Percentiles rank a stretch among this genome's conserved stretches.
phyloP scores from a whole-genome alignment of 768 basidiomycete species.

The Psilocybe azurescens region DNA sequence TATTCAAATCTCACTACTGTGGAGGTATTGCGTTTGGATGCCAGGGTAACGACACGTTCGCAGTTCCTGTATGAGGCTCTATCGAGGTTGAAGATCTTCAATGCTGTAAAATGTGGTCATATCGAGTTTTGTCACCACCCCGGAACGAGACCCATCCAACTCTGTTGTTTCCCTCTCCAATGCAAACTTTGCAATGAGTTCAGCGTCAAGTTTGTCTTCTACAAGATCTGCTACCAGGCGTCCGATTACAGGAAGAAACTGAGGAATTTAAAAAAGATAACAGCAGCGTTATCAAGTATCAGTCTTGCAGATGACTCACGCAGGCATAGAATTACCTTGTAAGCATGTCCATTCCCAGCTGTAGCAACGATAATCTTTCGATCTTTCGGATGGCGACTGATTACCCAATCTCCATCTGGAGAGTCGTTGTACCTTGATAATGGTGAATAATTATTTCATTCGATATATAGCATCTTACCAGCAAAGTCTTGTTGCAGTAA shows the following conservation, averaged over 20 bases:
- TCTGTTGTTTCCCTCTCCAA: conserved; percentile 49
- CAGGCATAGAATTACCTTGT: conserved; percentile 58
- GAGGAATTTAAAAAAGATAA: not conserved
- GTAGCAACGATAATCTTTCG: conserved; percentile 79
- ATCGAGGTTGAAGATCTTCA: not conserved
- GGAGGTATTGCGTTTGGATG: too few relatives aligned
- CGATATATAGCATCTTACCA: conserved; percentile 60
- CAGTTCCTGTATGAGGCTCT: not conserved
- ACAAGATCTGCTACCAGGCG: conserved; percentile 75
- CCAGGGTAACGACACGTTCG: not conserved
- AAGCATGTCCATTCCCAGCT: conserved; percentile 87
- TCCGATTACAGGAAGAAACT: conserved; percentile 92
- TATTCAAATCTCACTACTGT: too few relatives aligned
- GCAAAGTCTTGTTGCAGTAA: conserved; percentile 79
- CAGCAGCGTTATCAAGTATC: not conserved
- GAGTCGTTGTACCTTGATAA: conserved; percentile 85
- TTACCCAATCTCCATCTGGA: conserved; percentile 87
- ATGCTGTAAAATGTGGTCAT: conserved; percentile 55
- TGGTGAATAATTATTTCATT: conserved; percentile 4
- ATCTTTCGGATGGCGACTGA: conserved; percentile 69
- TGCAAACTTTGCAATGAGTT: conserved; percentile 64
- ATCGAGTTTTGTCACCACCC: conserved; percentile 44
- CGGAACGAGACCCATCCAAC: conserved; percentile 39
- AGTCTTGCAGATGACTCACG: too few relatives aligned
- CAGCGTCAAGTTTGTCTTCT: conserved; percentile 61